phyloP scores from a whole-genome alignment of 306 rosid genomes.

The Prinsepia uniflora region DNA sequence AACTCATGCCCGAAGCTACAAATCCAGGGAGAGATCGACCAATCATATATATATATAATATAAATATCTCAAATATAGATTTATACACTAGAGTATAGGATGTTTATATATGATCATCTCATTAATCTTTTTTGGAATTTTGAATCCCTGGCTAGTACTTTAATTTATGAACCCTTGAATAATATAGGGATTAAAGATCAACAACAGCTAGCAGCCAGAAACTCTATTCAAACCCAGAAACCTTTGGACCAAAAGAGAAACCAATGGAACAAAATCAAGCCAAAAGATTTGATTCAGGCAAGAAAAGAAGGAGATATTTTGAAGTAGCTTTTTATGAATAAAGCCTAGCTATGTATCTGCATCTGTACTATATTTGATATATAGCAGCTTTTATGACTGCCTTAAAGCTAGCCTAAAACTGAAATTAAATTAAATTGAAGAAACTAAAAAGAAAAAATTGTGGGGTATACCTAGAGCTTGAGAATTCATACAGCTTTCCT shows the following conservation, averaged over 20 bases:
- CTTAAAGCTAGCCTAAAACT: not conserved
- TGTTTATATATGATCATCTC: no score
- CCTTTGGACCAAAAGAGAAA: not conserved
- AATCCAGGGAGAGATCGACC: no score
- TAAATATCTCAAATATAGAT: no score
- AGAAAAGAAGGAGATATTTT: not conserved
- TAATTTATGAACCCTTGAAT: not conserved
- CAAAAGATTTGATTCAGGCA: not conserved
- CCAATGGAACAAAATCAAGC: not conserved
- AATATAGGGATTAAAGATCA: not conserved
- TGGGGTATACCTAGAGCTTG: conserved; percentile 61
- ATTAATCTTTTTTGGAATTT: no score
- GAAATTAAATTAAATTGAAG: not conserved
- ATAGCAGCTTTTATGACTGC: not conserved
- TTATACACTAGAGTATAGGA: no score
- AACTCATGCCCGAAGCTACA: not conserved
- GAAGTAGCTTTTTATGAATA: not conserved
- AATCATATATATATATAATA: no score
- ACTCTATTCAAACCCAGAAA: not conserved
- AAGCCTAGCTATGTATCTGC: not conserved
- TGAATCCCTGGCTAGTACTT: not conserved
- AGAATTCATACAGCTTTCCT: conserved; percentile 87
- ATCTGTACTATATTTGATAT: not conserved
- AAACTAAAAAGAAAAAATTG: not conserved
- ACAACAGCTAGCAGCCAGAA: not conserved